Conservation (phyloP, 768 basidiomycete species). For the Boletus subcaerulescens region DNA sequence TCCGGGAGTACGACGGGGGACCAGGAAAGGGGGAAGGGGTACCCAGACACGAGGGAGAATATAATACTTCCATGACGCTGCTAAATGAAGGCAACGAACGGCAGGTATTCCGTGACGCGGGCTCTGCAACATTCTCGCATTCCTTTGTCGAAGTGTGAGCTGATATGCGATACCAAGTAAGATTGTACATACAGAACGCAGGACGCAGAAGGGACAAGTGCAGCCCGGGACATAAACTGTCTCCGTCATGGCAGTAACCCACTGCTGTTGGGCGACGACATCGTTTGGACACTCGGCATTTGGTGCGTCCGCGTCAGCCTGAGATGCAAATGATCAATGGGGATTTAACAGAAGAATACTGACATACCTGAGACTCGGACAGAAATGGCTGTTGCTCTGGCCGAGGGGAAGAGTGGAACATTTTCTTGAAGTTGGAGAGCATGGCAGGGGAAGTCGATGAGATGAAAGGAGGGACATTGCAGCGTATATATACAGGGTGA, state of each 20-base stretch:
- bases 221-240: neutral
- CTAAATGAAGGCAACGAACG: slow-evolving; percentile 17
- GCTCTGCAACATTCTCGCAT: neutral
- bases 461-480: neutral
- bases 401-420: neutral
- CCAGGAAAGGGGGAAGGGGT: slow-evolving; percentile 1
- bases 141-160: slow-evolving; percentile 16
- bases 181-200: slow-evolving; percentile 1
- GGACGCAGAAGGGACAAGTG: neutral
- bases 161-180: neutral
- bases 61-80: slow-evolving; percentile 27
- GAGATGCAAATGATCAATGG: neutral
- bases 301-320: neutral
- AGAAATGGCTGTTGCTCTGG: neutral
- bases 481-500: neutral
- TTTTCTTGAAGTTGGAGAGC: slow-evolving; percentile 13
- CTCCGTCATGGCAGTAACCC: neutral
- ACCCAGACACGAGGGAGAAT: slow-evolving; percentile 21
- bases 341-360: neutral
- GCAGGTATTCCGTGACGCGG: neutral
- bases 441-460: neutral
- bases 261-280: neutral
- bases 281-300: neutral
- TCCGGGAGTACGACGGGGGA: slow-evolving; percentile 23
- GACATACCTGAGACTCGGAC: neutral